A percentile compares a stretch with the other conserved stretches of the same genome.
phyloP scores from a whole-genome alignment of 805 yeast genomes.

The Lipomyces spencermartinsiae region DNA sequence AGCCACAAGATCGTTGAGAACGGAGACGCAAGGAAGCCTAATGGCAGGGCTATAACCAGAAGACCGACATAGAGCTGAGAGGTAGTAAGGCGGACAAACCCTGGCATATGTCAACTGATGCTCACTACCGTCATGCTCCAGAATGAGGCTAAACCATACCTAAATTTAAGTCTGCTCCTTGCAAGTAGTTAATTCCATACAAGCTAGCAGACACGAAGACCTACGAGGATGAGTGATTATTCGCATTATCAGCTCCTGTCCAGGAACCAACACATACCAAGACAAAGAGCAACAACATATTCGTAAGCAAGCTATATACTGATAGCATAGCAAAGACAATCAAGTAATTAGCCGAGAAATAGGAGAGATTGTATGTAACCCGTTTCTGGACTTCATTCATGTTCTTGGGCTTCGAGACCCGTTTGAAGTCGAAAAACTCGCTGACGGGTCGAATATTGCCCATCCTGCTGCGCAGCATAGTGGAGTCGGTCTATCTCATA shows the following conservation, averaged over 20 bases:
- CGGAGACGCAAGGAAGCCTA: slow-evolving; percentile 88
- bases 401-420: slow-evolving; percentile 88
- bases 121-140: too few species aligned
- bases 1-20: slow-evolving; percentile 90
- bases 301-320: slow-evolving; percentile 86
- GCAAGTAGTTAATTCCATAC: slow-evolving; percentile 75
- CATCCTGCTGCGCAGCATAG: slow-evolving; percentile 27
- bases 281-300: slow-evolving; percentile 82
- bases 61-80: slow-evolving; percentile 86
- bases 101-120: slow-evolving; percentile 20
- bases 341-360: slow-evolving; percentile 86
- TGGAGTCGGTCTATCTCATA: slow-evolving; percentile 30
- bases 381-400: slow-evolving; percentile 89
- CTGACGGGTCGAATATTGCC: slow-evolving; percentile 74
- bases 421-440: slow-evolving; percentile 90
- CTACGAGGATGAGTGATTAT: slow-evolving; percentile 62
- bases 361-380: slow-evolving; percentile 81
- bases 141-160: slow-evolving; percentile 28
- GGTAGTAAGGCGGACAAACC: slow-evolving; percentile 70
- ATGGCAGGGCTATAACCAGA: slow-evolving; percentile 74
- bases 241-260: neutral
- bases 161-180: slow-evolving; percentile 81
- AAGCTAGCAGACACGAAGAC: slow-evolving; percentile 75
- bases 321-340: slow-evolving; percentile 73
- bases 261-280: slow-evolving; percentile 47